phyloP scores from a whole-genome alignment of 2,329 filamentous ascomycete genomes.

The Seiridium cupressi region DNA sequence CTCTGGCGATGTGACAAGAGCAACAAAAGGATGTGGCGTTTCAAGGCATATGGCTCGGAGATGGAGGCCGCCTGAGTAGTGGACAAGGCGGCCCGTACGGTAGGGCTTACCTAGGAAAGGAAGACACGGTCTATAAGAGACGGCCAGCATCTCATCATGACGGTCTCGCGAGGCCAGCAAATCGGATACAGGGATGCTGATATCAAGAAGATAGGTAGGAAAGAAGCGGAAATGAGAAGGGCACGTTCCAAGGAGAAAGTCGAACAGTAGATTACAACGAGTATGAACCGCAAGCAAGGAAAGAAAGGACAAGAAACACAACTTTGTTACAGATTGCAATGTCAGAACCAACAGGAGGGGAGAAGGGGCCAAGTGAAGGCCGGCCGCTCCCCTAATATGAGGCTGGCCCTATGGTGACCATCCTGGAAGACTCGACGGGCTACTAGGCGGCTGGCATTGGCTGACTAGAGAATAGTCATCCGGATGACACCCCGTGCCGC shows the following conservation, averaged over 20 bases:
- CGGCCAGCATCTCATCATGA: constrained; percentile 32
- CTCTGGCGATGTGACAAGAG: no score
- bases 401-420: not conserved
- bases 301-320: constrained; percentile 14
- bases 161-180: constrained; percentile 25
- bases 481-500: constrained; percentile 1
- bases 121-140: constrained; percentile 23
- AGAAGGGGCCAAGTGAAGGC: constrained; percentile 13
- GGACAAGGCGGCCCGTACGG: not conserved
- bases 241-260: constrained; percentile 10
- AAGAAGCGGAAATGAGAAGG: constrained; percentile 17
- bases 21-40: no score
- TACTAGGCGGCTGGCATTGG: not conserved
- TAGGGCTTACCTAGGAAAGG: constrained; percentile 29
- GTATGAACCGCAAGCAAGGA: constrained; percentile 11
- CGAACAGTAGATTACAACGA: constrained; percentile 10
- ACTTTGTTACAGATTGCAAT: constrained; percentile 21
- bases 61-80: not conserved
- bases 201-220: constrained; percentile 18
- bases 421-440: not conserved
- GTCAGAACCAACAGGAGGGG: constrained; percentile 17
- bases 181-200: constrained; percentile 18
- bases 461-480: not conserved
- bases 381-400: not conserved
- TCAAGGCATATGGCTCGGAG: no score